Conservation (phyloP, 768 basidiomycete species). For the Mycena haematopus region DNA sequence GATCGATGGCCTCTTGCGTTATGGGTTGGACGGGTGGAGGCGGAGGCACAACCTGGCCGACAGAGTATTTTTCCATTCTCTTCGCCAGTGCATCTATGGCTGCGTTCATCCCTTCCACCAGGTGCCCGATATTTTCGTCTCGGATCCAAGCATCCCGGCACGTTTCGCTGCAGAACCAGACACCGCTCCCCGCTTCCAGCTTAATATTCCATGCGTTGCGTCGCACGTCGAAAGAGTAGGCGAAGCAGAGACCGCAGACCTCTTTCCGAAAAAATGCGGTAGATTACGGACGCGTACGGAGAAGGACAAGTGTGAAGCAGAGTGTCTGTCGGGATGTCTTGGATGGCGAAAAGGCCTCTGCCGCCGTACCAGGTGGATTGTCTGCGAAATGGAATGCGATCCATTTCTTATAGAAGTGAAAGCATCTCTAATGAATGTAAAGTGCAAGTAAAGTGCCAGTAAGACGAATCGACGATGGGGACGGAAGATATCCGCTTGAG, state of each 20-base stretch:
- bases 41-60: constrained; percentile 25
- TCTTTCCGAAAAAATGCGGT: constrained; percentile 70
- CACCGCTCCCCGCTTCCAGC: constrained; percentile 45
- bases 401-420: not conserved
- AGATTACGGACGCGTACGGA: constrained; percentile 65
- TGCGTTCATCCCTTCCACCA: constrained; percentile 40
- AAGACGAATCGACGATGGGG: no score
- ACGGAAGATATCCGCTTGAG: no score
- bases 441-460: not conserved
- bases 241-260: constrained; percentile 70
- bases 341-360: constrained; percentile 57
- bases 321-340: constrained; percentile 48
- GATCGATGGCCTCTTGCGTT: constrained; percentile 49
- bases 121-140: constrained; percentile 39
- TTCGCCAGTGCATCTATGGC: constrained; percentile 44
- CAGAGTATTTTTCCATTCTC: constrained; percentile 36
- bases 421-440: not conserved
- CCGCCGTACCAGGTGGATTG: constrained; percentile 54
- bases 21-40: constrained; percentile 31
- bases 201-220: constrained; percentile 55
- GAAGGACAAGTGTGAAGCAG: constrained; percentile 49
- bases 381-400: constrained; percentile 3
- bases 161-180: constrained; percentile 61
- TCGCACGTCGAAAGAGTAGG: constrained; percentile 60
- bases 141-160: constrained; percentile 55